Evolutionary conservation across 257 asterid genomes (phyloP), one percentile per base, ranked within the genome.

Genomic region (Penstemon eatonii): DNA sequence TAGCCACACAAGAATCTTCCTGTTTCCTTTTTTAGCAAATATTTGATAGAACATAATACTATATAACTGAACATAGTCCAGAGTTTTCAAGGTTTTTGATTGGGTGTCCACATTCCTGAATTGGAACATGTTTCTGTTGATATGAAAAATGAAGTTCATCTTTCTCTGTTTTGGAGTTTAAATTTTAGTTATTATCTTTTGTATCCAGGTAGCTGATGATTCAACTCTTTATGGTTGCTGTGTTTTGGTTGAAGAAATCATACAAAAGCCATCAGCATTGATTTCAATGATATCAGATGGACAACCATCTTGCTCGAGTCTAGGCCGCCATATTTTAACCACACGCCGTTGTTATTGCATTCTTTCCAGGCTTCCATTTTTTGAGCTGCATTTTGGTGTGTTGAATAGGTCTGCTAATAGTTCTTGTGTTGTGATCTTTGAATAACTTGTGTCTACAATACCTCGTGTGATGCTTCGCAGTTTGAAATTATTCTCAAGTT

Each of bases 221-320:
- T 89, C 99, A 40, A 91, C 96, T 50, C 89, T 94, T 67, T 94
- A 94, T 69, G 99, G 99, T 73, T 94, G 98, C 86, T 94, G 99
- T 70, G 91, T 94, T 74, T 83, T 94, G 80, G 98, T 87, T 65
- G 99, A 94, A 65, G 99, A 94, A 85, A 73, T 89, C 80, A 77
- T 94, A 55, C 99, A 91, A 68, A 86, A 89, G 84, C 96, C 93
- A 10, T 91, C 98, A 10, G 89, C 93, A 57, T 81, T 94, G 89
- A 88, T 94, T 71, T 87, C 99, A 63, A 81, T 87, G 79, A 71
- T 87, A 78, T 82, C 91, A 67, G 96, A 89, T 59, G 90, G 81
- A 50, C 87, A 83, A 56, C 83, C 96, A 43, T 56, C 62, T 67
- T 62, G 68, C 70, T 70, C 85, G 39, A 84, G 86, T 70, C 76